Evolutionary conservation across 2,329 filamentous ascomycete species (phyloP), one percentile per base, ranked within the genome.

Genomic region (Diaporthe longicolla): DNA sequence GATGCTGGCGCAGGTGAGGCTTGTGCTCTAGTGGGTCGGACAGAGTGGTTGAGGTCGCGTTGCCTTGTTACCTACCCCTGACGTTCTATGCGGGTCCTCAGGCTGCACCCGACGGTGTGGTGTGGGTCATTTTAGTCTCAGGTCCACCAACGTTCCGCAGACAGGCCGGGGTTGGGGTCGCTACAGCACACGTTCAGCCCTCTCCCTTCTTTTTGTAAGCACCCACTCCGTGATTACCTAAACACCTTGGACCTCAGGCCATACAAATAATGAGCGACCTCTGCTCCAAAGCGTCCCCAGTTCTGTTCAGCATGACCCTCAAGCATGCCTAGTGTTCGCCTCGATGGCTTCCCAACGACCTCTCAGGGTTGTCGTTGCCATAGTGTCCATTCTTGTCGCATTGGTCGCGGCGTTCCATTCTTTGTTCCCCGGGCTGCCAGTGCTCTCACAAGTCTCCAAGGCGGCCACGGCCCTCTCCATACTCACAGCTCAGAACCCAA

Each of bases 201-300:
- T 32, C 57, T 43, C 58, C n/a, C 24, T 15, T n/a, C 15, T 15
- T 66, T 66, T 66, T 52, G 61, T 52, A 66, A 68, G 61, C 61
- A 66, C 17, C 54, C 40, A 55, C 59, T 35, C 21, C 21, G 63
- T 24, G 65, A 70, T 75, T 75, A 75, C 57, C 73, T 73, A 72
- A 73, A 58, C 73, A 52, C 59, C 5, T 58, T 58, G 57, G 32
- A 66, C 57, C 40, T 52, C 40, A 58, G 15, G 13, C 17, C 50
- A 52, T 54, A 29, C 21, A 70, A 57, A 65, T 65, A 26, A 29
- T 7, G 13, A 40, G 50, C 17, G 37, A 52, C 21, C 11, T 26
- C 45, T 63, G 10, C 63, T 7, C 21, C 8, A 13, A 37, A 21
- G 29, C 40, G 13, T 19, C 48, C 10, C 15, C 21, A 43, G 37